Conservation (phyloP, 352 stramenopile genomes). For the Phytophthora brassicae region DNA sequence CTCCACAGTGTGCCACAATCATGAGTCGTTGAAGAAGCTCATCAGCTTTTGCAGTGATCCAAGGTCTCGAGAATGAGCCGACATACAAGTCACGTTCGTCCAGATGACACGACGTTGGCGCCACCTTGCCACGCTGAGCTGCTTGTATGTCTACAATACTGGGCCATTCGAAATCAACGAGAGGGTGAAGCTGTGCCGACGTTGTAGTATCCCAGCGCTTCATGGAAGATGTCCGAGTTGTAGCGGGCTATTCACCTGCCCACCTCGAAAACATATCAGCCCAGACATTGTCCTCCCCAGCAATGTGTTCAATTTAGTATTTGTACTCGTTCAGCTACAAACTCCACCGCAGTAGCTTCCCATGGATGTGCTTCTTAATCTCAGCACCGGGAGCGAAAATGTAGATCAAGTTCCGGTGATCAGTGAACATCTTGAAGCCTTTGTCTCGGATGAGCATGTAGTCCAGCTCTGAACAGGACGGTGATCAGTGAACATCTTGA, state of each 20-base stretch:
- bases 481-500: slow-evolving; percentile 1
- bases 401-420: slow-evolving; percentile 4
- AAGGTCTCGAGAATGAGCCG: background rate
- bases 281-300: background rate
- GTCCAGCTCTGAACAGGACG: no score
- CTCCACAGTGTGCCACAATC: slow-evolving; percentile 5
- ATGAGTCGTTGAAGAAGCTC: background rate
- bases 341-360: slow-evolving; percentile 1
- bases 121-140: slow-evolving; percentile 1
- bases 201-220: background rate
- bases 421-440: background rate
- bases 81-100: background rate
- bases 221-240: background rate
- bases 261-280: slow-evolving; percentile 6
- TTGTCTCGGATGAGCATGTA: slow-evolving; percentile 1
- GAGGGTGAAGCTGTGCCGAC: background rate
- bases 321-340: slow-evolving; percentile 2
- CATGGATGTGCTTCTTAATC: slow-evolving; percentile 7
- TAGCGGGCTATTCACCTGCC: background rate
- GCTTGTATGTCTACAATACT: background rate
- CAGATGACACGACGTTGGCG: background rate
- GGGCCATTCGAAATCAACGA: background rate
- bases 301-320: slow-evolving; percentile 3
- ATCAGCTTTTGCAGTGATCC: background rate
- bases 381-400: slow-evolving; percentile 1